Percentiles rank a stretch among this genome's conserved stretches.
Evolutionary conservation across 345 rosid species (phyloP).

Genomic region (Reutealis trisperma): DNA sequence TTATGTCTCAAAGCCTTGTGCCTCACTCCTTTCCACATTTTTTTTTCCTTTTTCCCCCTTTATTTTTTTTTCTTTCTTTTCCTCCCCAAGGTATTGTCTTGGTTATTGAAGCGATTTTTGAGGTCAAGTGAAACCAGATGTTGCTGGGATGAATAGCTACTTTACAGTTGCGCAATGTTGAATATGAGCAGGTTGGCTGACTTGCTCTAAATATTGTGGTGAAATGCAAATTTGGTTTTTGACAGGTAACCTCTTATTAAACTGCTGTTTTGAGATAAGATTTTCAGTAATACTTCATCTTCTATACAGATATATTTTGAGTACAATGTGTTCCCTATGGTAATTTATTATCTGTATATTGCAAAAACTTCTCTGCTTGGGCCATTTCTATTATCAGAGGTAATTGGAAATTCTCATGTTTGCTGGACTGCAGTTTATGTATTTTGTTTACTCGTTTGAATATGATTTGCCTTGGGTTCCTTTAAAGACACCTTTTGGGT

Average conservation of each 20-base stretch:
- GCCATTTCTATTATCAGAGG: neutral
- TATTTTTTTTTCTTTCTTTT: neutral
- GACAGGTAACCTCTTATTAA: constrained; percentile 41
- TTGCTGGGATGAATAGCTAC: constrained; percentile 16
- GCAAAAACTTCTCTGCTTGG: neutral
- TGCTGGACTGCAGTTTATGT: neutral
- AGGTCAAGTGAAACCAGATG: constrained; percentile 30
- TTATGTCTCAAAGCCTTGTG: neutral
- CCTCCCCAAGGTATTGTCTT: constrained; percentile 22
- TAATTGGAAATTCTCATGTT: neutral
- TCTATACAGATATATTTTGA: neutral
- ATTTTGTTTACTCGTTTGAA: neutral
- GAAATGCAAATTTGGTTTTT: constrained; percentile 28
- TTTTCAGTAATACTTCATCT: neutral
- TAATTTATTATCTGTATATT: neutral
- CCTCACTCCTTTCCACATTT: constrained; percentile 10
- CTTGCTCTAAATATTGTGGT: constrained; percentile 23
- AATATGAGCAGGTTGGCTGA: constrained; percentile 36
- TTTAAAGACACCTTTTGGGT: neutral
- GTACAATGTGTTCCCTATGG: neutral
- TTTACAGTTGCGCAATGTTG: constrained; percentile 28
- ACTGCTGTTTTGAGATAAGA: constrained; percentile 8
- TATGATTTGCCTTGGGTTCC: neutral
- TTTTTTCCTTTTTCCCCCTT: neutral
- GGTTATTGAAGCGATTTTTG: constrained; percentile 31